These are phyloP conservation scores for Escovopsis weberi DNA, from an alignment of 2,329 filamentous ascomycete species.

Conservation along the genomic window DNA sequence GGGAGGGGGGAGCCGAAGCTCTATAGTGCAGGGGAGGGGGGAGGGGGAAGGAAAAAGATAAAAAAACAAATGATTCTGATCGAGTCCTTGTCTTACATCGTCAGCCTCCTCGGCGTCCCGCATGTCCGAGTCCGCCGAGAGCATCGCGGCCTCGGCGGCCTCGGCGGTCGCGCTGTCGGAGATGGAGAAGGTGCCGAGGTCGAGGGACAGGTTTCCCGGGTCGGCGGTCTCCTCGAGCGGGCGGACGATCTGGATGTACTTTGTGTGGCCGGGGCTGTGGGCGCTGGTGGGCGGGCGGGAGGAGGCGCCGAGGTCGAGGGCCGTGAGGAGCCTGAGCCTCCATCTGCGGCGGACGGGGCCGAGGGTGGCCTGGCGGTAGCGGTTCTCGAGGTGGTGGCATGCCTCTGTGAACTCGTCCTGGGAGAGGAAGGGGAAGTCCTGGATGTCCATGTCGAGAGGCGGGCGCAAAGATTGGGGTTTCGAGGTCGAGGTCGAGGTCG, in stretches of 20 bases:
- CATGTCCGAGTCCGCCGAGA: slow-evolving; percentile 30
- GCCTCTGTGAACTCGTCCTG: slow-evolving; percentile 48
- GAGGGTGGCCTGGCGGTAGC: slow-evolving; percentile 42
- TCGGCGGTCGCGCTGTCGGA: slow-evolving; percentile 10
- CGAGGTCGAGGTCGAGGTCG: background rate
- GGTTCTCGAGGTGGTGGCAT: slow-evolving; percentile 47
- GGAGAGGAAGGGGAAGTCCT: slow-evolving; percentile 46
- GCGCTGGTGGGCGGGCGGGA: slow-evolving; percentile 9
- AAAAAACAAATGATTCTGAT: slow-evolving; percentile 2
- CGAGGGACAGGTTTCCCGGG: slow-evolving; percentile 30
- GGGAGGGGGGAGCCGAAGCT: no score
- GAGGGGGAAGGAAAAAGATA: no score
- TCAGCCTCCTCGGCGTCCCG: slow-evolving; percentile 36
- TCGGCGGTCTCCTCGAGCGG: slow-evolving; percentile 32
- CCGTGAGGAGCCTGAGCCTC: slow-evolving; percentile 38
- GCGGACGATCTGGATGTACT: slow-evolving; percentile 42
- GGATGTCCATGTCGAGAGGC: slow-evolving; percentile 23
- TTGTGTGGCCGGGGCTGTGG: slow-evolving; percentile 26
- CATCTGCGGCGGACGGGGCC: slow-evolving; percentile 39
- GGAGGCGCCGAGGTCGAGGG: slow-evolving; percentile 31
- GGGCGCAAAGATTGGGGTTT: background rate
- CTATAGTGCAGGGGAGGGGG: no score
- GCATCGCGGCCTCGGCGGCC: slow-evolving; percentile 3
- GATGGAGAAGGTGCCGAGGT: slow-evolving; percentile 32
- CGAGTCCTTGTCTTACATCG: slow-evolving; percentile 23